Evolutionary conservation across 805 yeast genomes (phyloP).

Genomic region (Candida broadrunensis): DNA sequence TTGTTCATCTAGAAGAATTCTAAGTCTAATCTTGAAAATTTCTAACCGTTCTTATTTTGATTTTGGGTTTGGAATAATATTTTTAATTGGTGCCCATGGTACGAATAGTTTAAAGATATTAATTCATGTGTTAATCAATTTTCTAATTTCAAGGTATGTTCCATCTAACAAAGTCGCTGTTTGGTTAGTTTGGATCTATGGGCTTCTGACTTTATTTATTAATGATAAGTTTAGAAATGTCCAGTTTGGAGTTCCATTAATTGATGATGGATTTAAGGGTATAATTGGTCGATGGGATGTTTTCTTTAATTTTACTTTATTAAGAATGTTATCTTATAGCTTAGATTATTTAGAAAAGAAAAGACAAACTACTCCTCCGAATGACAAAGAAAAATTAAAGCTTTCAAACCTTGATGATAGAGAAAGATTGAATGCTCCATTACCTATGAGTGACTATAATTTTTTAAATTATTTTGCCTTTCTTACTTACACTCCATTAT

Average conservation of each 20-base stretch:
- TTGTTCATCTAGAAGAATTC: slow-evolving; percentile 41
- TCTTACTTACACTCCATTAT: slow-evolving; percentile 79
- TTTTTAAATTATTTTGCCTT: slow-evolving; percentile 71
- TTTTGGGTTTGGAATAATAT: slow-evolving; percentile 63
- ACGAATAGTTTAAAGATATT: slow-evolving; percentile 61
- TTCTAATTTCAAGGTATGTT: slow-evolving; percentile 40
- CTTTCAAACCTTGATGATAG: slow-evolving; percentile 47
- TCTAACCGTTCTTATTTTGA: slow-evolving; percentile 63
- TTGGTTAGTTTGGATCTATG: slow-evolving; percentile 67
- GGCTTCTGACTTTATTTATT: slow-evolving; percentile 70
- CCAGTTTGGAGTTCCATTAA: slow-evolving; percentile 49
- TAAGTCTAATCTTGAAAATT: slow-evolving; percentile 14
- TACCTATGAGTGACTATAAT: slow-evolving; percentile 59
- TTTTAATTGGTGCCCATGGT: slow-evolving; percentile 78
- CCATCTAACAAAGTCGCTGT: slow-evolving; percentile 38
- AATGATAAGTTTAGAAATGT: slow-evolving; percentile 66
- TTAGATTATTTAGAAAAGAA: slow-evolving; percentile 62
- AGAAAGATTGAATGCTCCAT: slow-evolving; percentile 61
- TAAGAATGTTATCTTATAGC: slow-evolving; percentile 81
- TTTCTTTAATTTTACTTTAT: slow-evolving; percentile 82
- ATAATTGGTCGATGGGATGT: slow-evolving; percentile 93
- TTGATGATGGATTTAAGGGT: slow-evolving; percentile 68
- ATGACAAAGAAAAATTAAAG: neutral
- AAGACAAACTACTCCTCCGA: slow-evolving; percentile 5
- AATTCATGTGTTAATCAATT: slow-evolving; percentile 56